Base-by-base conservation (phyloP, 2,329 filamentous ascomycete genomes). In the Esteya vermicola region DNA sequence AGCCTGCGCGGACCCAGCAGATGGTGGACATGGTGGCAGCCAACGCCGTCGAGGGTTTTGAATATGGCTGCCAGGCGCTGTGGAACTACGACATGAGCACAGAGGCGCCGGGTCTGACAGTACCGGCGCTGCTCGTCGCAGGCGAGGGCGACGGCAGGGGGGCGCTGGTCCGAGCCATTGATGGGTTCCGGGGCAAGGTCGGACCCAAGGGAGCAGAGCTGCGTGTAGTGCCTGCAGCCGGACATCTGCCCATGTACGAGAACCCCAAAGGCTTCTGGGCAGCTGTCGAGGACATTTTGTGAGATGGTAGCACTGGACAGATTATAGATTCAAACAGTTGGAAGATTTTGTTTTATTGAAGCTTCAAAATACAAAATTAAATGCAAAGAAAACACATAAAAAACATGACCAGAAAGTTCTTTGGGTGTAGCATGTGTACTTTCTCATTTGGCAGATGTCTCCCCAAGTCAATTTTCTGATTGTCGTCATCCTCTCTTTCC, bases 181-280 rank as follows among this genome's bases (percentile, higher is more conserved):
- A 79, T 40, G 75, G 75, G 13, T 85, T 88, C 68, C 74, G 68
- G 40, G 65, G 58, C 0, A 54, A 62, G 16, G 55, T 85, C 32
- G 78, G 79, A 0, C 56, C 62, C 9, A 54, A 57, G 0, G 72
- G 70, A 0, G 70, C 68, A 0, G 67, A 73, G 43, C 67, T 86
- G 47, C 74, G 69, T 54, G 57, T 81, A 42, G 71, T 93, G 9
- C 72, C 81, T 0, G 62, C 68, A 9, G 76, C 84, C 0, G 85
- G 85, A 0, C 85, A 93, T 62, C 58, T 93, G 51, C 85, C 85
- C 1, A 93, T 93, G 83, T 77, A 77, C 36, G 85, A 69, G 22
- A 72, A 73, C 34, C 63, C 89, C 3, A 60, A 64, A 32, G 62
- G 56, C 9, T 83, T 82, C 46, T 50, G 47, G 48, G 43, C 42